Evolutionary conservation across 257 asterid genomes (phyloP).

Genomic region (Solanum microdontum): DNA sequence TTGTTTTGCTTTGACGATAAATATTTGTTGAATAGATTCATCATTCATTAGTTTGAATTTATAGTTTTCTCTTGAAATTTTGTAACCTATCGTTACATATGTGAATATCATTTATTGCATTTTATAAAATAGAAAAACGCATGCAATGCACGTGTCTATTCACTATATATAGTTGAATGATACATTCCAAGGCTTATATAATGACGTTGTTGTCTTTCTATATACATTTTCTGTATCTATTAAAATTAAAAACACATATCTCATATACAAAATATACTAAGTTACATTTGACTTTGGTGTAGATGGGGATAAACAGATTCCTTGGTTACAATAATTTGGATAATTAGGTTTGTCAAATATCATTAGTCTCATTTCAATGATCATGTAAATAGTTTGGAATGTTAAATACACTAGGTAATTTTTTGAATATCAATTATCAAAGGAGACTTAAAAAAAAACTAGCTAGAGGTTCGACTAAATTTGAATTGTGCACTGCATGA

Average conservation of each 20-base stretch:
- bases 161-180: neutral
- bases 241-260: neutral
- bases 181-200: neutral
- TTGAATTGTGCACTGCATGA: too few species aligned
- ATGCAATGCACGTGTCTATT: neutral
- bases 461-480: too few species aligned
- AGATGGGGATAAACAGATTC: neutral
- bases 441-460: neutral
- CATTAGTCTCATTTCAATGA: neutral
- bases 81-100: neutral
- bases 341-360: neutral
- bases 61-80: too few species aligned
- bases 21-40: neutral
- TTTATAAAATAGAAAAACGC: neutral
- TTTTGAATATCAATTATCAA: too few species aligned
- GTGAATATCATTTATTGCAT: neutral
- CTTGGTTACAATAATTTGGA: neutral
- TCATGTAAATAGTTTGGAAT: neutral
- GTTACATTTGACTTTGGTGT: neutral
- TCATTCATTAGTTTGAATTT: neutral
- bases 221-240: neutral
- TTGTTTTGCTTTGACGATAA: too few species aligned
- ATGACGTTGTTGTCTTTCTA: neutral
- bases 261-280: neutral
- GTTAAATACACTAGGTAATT: neutral